Evolutionary conservation across 2,329 filamentous ascomycete species (phyloP), one percentile per base, ranked within the genome.

Genomic region (Claviceps sp.): DNA sequence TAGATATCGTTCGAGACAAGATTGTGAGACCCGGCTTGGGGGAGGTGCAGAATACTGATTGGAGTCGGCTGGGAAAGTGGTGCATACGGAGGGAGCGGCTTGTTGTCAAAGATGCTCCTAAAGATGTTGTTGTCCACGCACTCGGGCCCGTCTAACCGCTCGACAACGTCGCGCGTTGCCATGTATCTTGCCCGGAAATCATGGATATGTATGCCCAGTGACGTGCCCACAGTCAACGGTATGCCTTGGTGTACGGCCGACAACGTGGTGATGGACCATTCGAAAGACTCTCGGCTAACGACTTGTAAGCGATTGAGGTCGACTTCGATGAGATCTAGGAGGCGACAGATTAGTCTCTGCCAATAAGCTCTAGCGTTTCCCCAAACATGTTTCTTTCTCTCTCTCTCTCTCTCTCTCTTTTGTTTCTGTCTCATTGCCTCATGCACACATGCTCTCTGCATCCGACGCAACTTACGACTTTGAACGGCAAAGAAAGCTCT

Each of bases 141-240:
- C 4, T 53, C 54, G 8, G 58, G 49, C 16, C 53, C 53, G 42
- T 69, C 62, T 30, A 76, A 58, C 24, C 63, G 62, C 55, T 74
- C 73, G 16, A 59, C 60, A 7, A 55, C 58, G 47, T 72, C 67
- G 16, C 60, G 59, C 24, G 60, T 59, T 10, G 60, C 60, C 14
- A 60, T 60, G 16, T 61, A 61, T 40, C 68, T 64, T 14, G 66
- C 72, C 47, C 89, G 78, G 26, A 84, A 79, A 64, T 97, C 91
- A 63, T 94, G 81, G 4, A 96, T 77, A 63, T 95, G 86, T 1
- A 97, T 73, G 1, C 87, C 88, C 54, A 83, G 73, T 49, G 85
- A 86, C 1, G 89, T 95, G 22, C 89, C 91, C 14, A 97, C 80
- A 0, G 89, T 93, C 40, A 97, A 67, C 1, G 90, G 89, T 0